These are phyloP conservation scores for Ilyonectria destructans DNA, from an alignment of 2,329 filamentous ascomycete species.

Conservation along the genomic window DNA sequence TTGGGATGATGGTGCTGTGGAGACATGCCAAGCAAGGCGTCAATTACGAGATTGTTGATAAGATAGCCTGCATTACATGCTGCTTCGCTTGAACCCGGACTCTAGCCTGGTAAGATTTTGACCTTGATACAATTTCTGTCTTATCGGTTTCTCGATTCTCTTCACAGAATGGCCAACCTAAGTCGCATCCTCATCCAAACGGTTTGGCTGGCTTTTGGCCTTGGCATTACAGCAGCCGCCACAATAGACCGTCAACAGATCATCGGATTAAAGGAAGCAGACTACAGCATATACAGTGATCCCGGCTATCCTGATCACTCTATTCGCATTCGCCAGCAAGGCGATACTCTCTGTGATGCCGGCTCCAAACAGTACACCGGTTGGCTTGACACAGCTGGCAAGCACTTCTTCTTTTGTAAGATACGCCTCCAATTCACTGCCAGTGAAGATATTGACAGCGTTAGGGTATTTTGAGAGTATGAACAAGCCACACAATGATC, in stretches of 20 bases:
- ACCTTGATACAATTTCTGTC: not conserved
- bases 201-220: not conserved
- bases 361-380: constrained; percentile 43
- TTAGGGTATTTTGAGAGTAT: constrained; percentile 43
- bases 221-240: not conserved
- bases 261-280: not conserved
- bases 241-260: constrained; percentile 4
- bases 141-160: not conserved
- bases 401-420: constrained; percentile 42
- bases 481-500: constrained; percentile 32
- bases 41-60: not conserved
- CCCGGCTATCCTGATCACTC: constrained; percentile 29
- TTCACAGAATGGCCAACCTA: not conserved
- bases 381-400: constrained; percentile 36
- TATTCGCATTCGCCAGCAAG: constrained; percentile 41
- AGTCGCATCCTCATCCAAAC: not conserved
- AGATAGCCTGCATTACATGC: not conserved
- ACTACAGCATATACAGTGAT: not conserved
- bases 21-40: not conserved
- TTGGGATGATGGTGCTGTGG: constrained; percentile 1
- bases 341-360: constrained; percentile 36
- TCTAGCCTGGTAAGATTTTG: not conserved
- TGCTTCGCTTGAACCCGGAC: not conserved
- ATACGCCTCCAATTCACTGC: too few relatives aligned
- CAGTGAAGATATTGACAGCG: not conserved